phyloP scores from a whole-genome alignment of 805 yeast species.

The Lipomyces japonicus region DNA sequence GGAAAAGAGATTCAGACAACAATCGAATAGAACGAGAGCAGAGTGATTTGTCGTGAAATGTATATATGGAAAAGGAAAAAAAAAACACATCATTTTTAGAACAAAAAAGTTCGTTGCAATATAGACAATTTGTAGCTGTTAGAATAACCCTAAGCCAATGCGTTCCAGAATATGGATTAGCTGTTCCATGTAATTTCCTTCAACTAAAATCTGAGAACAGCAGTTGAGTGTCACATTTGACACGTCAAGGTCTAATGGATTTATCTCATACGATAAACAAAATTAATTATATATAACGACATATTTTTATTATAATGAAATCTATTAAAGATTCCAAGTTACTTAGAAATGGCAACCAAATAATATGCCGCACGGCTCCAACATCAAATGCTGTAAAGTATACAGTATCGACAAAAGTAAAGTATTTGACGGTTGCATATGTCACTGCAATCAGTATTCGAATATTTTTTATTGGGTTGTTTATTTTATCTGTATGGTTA shows the following conservation, averaged over 20 bases:
- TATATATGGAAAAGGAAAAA: neutral
- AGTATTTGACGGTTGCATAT: neutral
- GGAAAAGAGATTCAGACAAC: neutral
- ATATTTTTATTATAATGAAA: neutral
- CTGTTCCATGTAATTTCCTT: too few species aligned
- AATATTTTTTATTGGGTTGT: neutral
- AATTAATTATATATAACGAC: too few species aligned
- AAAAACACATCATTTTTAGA: too few species aligned
- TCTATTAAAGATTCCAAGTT: neutral
- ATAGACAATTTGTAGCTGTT: too few species aligned
- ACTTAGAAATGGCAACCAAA: neutral
- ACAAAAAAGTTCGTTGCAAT: too few species aligned
- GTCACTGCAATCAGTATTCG: neutral
- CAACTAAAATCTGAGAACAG: too few species aligned
- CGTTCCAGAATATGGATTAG: too few species aligned
- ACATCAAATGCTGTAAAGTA: constrained; percentile 18
- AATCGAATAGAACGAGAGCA: neutral
- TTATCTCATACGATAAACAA: too few species aligned
- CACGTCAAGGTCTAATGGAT: too few species aligned
- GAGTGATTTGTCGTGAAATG: too few species aligned
- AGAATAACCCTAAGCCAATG: too few species aligned
- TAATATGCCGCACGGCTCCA: constrained; percentile 11
- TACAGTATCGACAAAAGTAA: constrained; percentile 14
- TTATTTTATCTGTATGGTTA: neutral
- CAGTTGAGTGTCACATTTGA: too few species aligned